A percentile compares a stretch with the other conserved stretches of the same genome.
Evolutionary conservation across 1,139 yeast species (phyloP).

Genomic region (Suhomyces choctaworum): DNA sequence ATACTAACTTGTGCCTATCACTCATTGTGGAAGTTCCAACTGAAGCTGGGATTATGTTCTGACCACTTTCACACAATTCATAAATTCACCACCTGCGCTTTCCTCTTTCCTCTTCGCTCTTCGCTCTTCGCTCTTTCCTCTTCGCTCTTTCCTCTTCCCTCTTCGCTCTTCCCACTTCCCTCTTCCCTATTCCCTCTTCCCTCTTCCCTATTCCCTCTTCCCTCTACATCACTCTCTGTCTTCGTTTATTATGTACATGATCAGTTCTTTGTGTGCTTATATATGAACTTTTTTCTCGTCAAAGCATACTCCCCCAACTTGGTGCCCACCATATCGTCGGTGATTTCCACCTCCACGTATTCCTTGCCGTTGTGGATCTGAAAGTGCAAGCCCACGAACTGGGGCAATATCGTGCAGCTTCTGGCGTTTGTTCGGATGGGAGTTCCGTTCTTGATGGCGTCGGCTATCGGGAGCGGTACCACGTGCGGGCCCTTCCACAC

Average conservation of each 20-base stretch:
- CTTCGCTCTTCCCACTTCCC: not conserved
- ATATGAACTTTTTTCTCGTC: slow-evolving; percentile 83
- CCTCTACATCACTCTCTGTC: not conserved
- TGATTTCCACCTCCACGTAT: slow-evolving; percentile 81
- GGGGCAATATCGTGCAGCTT: slow-evolving; percentile 90
- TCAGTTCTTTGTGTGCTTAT: slow-evolving; percentile 69
- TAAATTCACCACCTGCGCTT: too few relatives aligned
- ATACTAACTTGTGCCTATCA: too few relatives aligned
- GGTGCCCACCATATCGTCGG: slow-evolving; percentile 97
- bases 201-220: not conserved
- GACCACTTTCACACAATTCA: too few relatives aligned
- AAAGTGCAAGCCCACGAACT: slow-evolving; percentile 89
- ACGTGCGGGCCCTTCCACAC: slow-evolving; percentile 95
- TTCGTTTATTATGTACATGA: slow-evolving; percentile 2
- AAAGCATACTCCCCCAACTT: slow-evolving; percentile 95
- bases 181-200: not conserved
- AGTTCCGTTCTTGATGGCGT: slow-evolving; percentile 75
- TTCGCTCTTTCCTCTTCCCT: not conserved
- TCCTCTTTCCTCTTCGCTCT: not conserved
- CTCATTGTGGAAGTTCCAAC: too few relatives aligned
- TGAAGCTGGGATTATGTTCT: too few relatives aligned
- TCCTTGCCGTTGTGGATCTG: slow-evolving; percentile 96
- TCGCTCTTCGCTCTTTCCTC: not conserved
- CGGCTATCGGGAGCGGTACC: slow-evolving; percentile 87
- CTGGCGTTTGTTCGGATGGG: slow-evolving; percentile 95